Evolutionary conservation across 768 basidiomycete species (phyloP), one percentile per base, ranked within the genome.

Genomic region (Pleurotus tuber-regium): DNA sequence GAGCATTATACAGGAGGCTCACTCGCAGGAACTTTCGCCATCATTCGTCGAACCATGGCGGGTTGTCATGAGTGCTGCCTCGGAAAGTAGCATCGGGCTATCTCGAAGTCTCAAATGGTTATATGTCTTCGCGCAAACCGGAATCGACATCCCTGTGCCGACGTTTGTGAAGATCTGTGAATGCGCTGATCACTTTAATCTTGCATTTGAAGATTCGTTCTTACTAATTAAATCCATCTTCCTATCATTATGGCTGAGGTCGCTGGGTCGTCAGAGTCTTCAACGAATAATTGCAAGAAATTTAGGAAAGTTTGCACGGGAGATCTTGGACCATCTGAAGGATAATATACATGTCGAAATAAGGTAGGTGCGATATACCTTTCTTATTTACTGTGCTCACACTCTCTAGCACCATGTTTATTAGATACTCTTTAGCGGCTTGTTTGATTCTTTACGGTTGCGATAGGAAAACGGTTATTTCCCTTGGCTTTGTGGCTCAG

Each of bases 391-490:
- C 49, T 28, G 29, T 40, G 11, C 14, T 50, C 30, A 51, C 33
- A 19, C 30, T 44, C 28, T 40, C 24, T 41, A 33, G 42, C 43
- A 77, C 79, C 12, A 54, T 76, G 14, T 84, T 89, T 53, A 75
- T 90, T 42, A 77, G 84, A 4, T 70, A 75, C n/a, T 83, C 82
- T 2, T 61, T 90, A 24, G 78, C 78, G 12, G 68, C 75, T 8
- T 87, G 82, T 63, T 70, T 89, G 31, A 64, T 87, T 2, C 60
- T 87, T 21, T 87, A 82, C 57, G 88, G 88, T 5, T 89, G 84
- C 56, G 81, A 85, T 39, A 69, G 83, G 40, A 59, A 63, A 2
- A 71, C 67, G 30, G 66, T 87, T 4, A 47, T 73, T 2, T 65
- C 71, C 9, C 56, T 71, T n/a, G 73, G 70, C 1, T 58, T 91